These are phyloP conservation scores for Flaveria ramosissima DNA, from an alignment of 129 eudicot genomes.

Conservation along the genomic window DNA sequence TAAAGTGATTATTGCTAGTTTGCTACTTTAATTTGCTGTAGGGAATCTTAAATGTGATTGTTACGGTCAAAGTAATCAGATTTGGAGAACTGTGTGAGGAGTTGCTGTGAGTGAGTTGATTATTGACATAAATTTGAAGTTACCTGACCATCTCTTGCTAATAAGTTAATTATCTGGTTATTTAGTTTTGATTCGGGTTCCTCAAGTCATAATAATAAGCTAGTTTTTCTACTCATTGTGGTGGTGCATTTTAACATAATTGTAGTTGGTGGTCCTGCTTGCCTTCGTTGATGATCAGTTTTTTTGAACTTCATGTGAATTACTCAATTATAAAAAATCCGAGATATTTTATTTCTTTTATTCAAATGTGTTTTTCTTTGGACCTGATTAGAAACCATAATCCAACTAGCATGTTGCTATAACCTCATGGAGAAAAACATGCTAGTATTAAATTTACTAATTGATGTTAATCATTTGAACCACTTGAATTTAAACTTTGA, in stretches of 20 bases:
- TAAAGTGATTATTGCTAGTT: background rate
- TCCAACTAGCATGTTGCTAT: background rate
- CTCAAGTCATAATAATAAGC: background rate
- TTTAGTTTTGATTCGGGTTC: background rate
- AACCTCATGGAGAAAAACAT: background rate
- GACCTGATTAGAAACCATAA: background rate
- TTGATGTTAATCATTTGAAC: background rate
- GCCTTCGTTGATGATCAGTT: background rate
- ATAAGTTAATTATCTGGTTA: background rate
- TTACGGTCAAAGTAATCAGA: background rate
- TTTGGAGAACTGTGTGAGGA: background rate
- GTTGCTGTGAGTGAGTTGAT: background rate
- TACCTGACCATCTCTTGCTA: background rate
- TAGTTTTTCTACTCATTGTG: background rate
- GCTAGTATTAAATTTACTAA: background rate
- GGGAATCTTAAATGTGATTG: too few species aligned
- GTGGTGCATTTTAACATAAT: background rate
- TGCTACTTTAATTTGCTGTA: too few species aligned
- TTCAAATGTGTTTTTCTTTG: background rate
- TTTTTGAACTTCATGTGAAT: background rate
- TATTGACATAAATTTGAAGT: background rate
- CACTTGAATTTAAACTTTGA: background rate
- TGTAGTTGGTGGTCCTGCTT: slow-evolving; percentile 1
- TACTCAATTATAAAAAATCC: background rate
- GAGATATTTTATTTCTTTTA: too few species aligned